Base-by-base conservation (phyloP, 139 green algal species). In the Diplosphaera chodatii region DNA sequence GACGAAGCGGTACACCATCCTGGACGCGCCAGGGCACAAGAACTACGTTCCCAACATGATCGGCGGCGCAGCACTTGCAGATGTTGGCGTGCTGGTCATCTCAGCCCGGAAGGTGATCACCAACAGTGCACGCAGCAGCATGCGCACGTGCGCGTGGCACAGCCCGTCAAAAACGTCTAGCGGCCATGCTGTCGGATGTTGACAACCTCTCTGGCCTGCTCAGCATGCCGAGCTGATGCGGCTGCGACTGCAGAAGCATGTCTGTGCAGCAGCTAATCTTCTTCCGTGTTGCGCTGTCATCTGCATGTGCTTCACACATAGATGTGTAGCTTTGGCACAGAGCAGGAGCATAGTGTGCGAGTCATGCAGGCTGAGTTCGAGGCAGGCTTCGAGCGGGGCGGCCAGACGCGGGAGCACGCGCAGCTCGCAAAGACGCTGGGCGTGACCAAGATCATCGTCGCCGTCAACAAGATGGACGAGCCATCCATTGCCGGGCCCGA, bases 1-100 rank as follows among this genome's bases (percentile, higher is more conserved):
- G 20, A 91, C 87, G 74, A 91, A 92, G 79, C 82, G 91, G 22
- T 96, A 96, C 82, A 97, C 91, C 15, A 88, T 99, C 41, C 83
- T 98, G 70, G 96, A 99, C 70, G 96, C 96, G 0, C 96, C 96
- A 0, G 96, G 96, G 0, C 96, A 99, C 87, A 94, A 96, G 75
- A 96, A 97, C 77, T 99, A 97, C 68, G 94, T 98, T 41, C 94
- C 95, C 73, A 98, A 97, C 86, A 97, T 98, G 90, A 99, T 99
- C 76, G 74, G 83, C 34, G 93, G 92, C 62, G 87, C 91, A 67
- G 75, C 84, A 27, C 90, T 95, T 76, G 91, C 91, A 6, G 92
- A 96, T 78, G 84, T 94, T 31, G 92, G 88, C 31, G 91, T 97
- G 68, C 86, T 97, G 33, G 84, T 97, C 64, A 93, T 97, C 62